A percentile compares a stretch with the other conserved stretches of the same genome.
Evolutionary conservation across 192 early-diverging fungal species (phyloP).

Genomic region (Umbelopsis vinacea): DNA sequence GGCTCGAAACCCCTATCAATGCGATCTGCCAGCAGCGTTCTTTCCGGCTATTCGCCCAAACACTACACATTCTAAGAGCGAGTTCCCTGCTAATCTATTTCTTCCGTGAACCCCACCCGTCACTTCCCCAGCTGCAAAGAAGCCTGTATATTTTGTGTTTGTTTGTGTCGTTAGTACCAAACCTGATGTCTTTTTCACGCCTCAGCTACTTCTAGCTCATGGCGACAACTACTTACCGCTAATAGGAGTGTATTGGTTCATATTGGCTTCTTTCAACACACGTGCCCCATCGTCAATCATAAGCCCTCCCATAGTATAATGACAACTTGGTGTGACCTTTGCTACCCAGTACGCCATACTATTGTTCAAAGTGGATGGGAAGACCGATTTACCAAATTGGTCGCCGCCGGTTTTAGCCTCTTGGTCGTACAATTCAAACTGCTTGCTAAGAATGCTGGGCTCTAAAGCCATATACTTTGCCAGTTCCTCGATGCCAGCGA

Average conservation of each 20-base stretch:
- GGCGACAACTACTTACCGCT: background rate
- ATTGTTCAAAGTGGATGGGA: conserved; percentile 21
- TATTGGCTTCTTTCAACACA: conserved; percentile 9
- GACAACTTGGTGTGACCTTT: conserved; percentile 34
- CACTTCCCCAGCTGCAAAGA: conserved; percentile 81
- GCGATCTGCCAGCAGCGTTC: conserved; percentile 23
- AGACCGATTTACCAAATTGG: conserved; percentile 31
- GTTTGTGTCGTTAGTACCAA: conserved; percentile 9
- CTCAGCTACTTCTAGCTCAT: no score
- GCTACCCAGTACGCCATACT: conserved; percentile 29
- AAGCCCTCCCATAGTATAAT: conserved; percentile 41
- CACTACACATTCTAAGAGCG: conserved; percentile 82
- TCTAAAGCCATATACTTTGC: conserved; percentile 21
- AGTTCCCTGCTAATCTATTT: conserved; percentile 82
- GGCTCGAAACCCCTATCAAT: background rate
- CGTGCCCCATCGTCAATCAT: conserved; percentile 2
- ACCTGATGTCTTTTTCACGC: no score
- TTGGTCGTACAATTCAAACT: conserved; percentile 31
- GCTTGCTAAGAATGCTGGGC: background rate
- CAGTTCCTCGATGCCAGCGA: background rate
- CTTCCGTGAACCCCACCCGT: conserved; percentile 84
- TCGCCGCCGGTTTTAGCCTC: conserved; percentile 20
- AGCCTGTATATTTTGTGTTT: conserved; percentile 56
- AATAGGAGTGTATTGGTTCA: background rate
- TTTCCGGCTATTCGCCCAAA: conserved; percentile 79